phyloP scores from a whole-genome alignment of 352 stramenopile species.

The Phytophthora quininea region DNA sequence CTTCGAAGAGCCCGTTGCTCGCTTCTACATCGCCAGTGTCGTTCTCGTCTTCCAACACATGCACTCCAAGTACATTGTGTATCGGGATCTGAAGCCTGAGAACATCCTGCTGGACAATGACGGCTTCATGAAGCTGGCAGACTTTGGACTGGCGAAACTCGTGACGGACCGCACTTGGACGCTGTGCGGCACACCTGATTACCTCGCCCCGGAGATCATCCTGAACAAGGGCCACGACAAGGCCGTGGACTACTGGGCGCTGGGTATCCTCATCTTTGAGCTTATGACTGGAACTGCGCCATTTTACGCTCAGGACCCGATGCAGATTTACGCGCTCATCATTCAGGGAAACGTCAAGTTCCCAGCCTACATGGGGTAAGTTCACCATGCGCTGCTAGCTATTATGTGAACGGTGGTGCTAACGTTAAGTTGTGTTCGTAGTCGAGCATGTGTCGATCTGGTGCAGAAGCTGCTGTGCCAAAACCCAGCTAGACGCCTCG shows the following conservation, averaged over 20 bases:
- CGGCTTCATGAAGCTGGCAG: slow-evolving; percentile 90
- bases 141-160: slow-evolving; percentile 93
- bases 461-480: slow-evolving; percentile 89
- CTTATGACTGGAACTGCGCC: slow-evolving; percentile 85
- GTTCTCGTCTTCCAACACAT: slow-evolving; percentile 92
- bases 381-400: not conserved
- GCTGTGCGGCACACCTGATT: slow-evolving; percentile 92
- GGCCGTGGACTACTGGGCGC: slow-evolving; percentile 91
- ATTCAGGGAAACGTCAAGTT: slow-evolving; percentile 90
- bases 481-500: slow-evolving; percentile 72
- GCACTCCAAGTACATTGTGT: slow-evolving; percentile 90
- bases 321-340: slow-evolving; percentile 93
- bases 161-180: slow-evolving; percentile 89
- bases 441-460: slow-evolving; percentile 74
- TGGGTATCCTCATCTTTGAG: slow-evolving; percentile 91
- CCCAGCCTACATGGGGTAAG: slow-evolving; percentile 78
- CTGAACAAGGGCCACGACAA: slow-evolving; percentile 91
- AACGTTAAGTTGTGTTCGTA: slow-evolving; percentile 26
- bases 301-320: slow-evolving; percentile 91
- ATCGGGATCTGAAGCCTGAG: slow-evolving; percentile 91
- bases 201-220: slow-evolving; percentile 93
- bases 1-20: slow-evolving; percentile 76
- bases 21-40: slow-evolving; percentile 91
- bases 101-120: slow-evolving; percentile 88
- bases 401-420: not conserved